A percentile compares a stretch with the other conserved stretches of the same genome.
Conservation (phyloP, 192 early-diverging fungal genomes). For the Mortierella antarctica region DNA sequence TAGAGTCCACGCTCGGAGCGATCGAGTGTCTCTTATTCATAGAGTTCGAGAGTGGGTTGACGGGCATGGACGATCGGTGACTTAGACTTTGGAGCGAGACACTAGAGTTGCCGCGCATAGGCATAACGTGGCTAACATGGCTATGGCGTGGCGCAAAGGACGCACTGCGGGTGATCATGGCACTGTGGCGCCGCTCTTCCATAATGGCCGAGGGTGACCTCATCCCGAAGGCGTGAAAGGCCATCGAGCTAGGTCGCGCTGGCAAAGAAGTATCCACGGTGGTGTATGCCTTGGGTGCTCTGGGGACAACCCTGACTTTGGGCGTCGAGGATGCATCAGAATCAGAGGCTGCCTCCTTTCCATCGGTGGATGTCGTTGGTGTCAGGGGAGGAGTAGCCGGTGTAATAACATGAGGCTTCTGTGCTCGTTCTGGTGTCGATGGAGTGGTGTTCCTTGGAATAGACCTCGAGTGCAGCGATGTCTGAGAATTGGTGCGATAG, state of each 20-base stretch:
- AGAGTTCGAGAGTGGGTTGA: constrained; percentile 1
- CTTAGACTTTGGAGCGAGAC: constrained; percentile 11
- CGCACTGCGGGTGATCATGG: constrained; percentile 24
- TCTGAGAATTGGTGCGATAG: neutral
- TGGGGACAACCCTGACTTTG: constrained; percentile 21
- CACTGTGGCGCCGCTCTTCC: constrained; percentile 48
- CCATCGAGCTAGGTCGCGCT: constrained; percentile 40
- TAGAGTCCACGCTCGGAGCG: constrained; percentile 39
- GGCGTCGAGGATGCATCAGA: constrained; percentile 33
- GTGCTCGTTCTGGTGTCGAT: constrained; percentile 5
- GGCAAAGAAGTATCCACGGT: constrained; percentile 14
- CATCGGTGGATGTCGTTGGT: constrained; percentile 37
- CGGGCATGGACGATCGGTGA: constrained; percentile 4
- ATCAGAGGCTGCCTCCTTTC: constrained; percentile 38
- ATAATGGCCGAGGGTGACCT: constrained; percentile 43
- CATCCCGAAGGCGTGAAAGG: constrained; percentile 40
- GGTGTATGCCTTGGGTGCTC: constrained; percentile 20
- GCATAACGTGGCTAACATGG: constrained; percentile 22
- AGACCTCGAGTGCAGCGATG: neutral
- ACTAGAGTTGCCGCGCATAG: constrained; percentile 27
- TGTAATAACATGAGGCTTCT: constrained; percentile 4
- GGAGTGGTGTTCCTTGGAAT: neutral
- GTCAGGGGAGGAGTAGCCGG: constrained; percentile 39
- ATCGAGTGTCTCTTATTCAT: constrained; percentile 32
- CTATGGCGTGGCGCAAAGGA: constrained; percentile 49